Evolutionary conservation across 2,329 filamentous ascomycete genomes (phyloP).

Genomic region (Fusarium nisikadoi): DNA sequence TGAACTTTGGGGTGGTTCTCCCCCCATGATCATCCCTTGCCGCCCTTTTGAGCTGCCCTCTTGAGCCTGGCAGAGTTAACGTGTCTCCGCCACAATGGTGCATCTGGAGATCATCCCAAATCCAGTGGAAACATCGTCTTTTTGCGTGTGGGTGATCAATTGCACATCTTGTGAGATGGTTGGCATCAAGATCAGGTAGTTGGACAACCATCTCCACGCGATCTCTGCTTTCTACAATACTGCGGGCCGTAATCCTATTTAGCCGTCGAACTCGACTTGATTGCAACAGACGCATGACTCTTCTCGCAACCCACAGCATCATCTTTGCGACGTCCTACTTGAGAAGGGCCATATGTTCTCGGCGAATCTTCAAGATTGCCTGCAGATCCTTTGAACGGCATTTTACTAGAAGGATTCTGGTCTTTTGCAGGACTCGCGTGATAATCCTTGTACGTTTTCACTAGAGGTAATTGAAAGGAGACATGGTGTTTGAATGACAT

Average conservation of each 20-base stretch:
- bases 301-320: constrained; percentile 28
- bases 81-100: constrained; percentile 25
- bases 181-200: constrained; percentile 12
- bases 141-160: constrained; percentile 15
- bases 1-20: constrained; percentile 1
- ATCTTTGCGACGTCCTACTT: constrained; percentile 2
- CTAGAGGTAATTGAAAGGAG: neutral
- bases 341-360: constrained; percentile 1
- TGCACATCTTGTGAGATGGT: constrained; percentile 19
- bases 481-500: neutral
- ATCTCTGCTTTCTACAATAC: constrained; percentile 25
- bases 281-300: constrained; percentile 25
- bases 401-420: neutral
- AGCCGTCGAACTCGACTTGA: constrained; percentile 28
- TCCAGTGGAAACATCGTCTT: constrained; percentile 5
- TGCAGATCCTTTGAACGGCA: constrained; percentile 3
- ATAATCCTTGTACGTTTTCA: neutral
- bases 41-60: constrained; percentile 18
- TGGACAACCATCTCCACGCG: constrained; percentile 18
- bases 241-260: constrained; percentile 34
- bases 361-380: neutral
- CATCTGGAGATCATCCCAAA: constrained; percentile 31
- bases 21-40: constrained; percentile 27
- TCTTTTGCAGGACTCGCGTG: neutral
- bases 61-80: constrained; percentile 21